Evolutionary conservation across 345 rosid species (phyloP).

Genomic region (Anacardium occidentale): DNA sequence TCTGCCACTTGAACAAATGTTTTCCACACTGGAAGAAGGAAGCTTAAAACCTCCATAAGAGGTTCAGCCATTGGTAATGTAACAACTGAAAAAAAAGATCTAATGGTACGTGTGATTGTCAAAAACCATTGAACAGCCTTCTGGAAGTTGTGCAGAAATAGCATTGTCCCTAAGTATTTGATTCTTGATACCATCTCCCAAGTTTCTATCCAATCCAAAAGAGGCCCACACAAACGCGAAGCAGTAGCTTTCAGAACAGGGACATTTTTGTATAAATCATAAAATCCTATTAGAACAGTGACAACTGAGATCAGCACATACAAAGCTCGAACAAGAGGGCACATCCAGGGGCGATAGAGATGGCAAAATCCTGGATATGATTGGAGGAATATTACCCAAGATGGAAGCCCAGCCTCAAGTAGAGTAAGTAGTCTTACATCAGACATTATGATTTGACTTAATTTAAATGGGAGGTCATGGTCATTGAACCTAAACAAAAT

Average conservation of each 20-base stretch:
- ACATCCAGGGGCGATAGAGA: slow-evolving; percentile 98
- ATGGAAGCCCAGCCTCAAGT: slow-evolving; percentile 94
- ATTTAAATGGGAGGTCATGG: slow-evolving; percentile 73
- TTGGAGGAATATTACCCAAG: slow-evolving; percentile 97
- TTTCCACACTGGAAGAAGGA: slow-evolving; percentile 70
- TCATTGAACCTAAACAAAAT: slow-evolving; percentile 77
- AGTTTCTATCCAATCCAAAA: slow-evolving; percentile 90
- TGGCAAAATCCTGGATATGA: slow-evolving; percentile 94
- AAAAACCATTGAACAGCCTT: slow-evolving; percentile 78
- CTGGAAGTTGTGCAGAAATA: slow-evolving; percentile 85
- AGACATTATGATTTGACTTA: slow-evolving; percentile 67
- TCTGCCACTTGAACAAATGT: slow-evolving; percentile 42
- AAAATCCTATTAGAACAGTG: slow-evolving; percentile 90
- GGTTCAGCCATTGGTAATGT: slow-evolving; percentile 63
- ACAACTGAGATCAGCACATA: slow-evolving; percentile 70
- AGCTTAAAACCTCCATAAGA: slow-evolving; percentile 38
- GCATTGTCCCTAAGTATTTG: slow-evolving; percentile 96
- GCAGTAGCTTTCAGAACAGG: slow-evolving; percentile 96
- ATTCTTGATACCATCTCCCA: slow-evolving; percentile 98
- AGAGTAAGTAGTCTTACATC: slow-evolving; percentile 80
- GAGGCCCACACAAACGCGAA: slow-evolving; percentile 80
- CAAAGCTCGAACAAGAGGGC: slow-evolving; percentile 85
- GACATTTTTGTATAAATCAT: slow-evolving; percentile 93
- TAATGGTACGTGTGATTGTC: slow-evolving; percentile 43
- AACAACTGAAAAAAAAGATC: slow-evolving; percentile 64